phyloP scores from a whole-genome alignment of 306 rosid species.

The Neltuma alba region DNA sequence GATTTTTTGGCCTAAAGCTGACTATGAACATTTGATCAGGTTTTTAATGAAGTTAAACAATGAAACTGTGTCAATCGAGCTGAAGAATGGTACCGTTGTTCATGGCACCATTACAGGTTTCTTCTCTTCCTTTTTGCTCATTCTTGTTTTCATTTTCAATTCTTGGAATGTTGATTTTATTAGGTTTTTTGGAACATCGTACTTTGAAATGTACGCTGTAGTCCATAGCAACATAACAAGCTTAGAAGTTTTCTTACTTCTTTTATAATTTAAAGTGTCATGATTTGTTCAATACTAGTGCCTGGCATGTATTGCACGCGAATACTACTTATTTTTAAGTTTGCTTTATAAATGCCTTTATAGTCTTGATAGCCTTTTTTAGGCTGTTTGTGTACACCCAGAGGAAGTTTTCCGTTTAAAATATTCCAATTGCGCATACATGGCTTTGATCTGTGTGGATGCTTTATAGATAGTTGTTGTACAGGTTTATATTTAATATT shows the following conservation, averaged over 20 bases:
- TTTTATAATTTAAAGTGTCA: neutral
- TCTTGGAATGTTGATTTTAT: neutral
- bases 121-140: neutral
- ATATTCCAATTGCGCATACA: neutral
- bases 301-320: neutral
- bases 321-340: neutral
- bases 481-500: neutral
- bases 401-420: neutral
- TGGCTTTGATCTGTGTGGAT: neutral
- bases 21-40: slow-evolving; percentile 43
- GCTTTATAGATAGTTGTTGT: neutral
- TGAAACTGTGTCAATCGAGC: slow-evolving; percentile 91
- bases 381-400: neutral
- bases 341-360: neutral
- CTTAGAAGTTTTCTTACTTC: neutral
- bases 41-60: slow-evolving; percentile 91
- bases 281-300: neutral
- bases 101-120: slow-evolving; percentile 92
- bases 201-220: neutral
- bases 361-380: neutral
- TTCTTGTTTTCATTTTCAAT: neutral
- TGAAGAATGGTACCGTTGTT: slow-evolving; percentile 83
- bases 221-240: neutral
- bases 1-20: neutral
- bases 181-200: neutral